Evolutionary conservation across 2,329 filamentous ascomycete species (phyloP).

Genomic region (Trichoderma citrinoviride): DNA sequence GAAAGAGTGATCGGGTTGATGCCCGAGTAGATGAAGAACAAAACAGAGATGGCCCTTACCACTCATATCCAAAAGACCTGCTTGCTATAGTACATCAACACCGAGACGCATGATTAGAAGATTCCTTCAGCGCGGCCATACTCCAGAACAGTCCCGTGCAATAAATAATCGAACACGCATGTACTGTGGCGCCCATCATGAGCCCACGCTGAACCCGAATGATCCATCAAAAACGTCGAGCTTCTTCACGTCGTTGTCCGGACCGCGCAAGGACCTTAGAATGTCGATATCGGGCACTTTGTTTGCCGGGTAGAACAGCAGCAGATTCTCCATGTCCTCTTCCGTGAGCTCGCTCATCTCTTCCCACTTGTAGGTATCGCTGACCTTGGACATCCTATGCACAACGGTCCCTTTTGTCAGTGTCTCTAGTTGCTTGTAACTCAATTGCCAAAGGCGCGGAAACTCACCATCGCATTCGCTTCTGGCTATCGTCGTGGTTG

Average conservation of each 20-base stretch:
- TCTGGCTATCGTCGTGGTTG: conserved; percentile 68
- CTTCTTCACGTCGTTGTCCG: conserved; percentile 42
- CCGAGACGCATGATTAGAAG: neutral
- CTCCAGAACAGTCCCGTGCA: neutral
- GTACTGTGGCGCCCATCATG: conserved; percentile 26
- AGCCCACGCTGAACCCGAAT: conserved; percentile 57
- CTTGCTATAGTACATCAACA: conserved; percentile 16
- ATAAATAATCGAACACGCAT: neutral
- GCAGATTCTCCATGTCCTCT: conserved; percentile 78
- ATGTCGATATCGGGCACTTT: conserved; percentile 56
- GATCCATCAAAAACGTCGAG: conserved; percentile 59
- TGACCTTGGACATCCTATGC: conserved; percentile 83
- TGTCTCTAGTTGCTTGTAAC: neutral
- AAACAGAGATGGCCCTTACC: neutral
- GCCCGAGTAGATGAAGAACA: neutral
- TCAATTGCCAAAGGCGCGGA: neutral
- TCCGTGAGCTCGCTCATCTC: conserved; percentile 81
- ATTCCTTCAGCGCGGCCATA: neutral
- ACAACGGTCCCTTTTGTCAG: neutral
- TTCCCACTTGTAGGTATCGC: conserved; percentile 80
- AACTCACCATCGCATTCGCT: conserved; percentile 81
- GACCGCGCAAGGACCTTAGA: conserved; percentile 52
- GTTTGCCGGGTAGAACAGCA: conserved; percentile 66
- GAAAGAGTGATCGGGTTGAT: neutral
- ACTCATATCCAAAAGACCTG: neutral